Evolutionary conservation across 169 alveolate genomes (phyloP).

Genomic region (Plasmodium fragile): DNA sequence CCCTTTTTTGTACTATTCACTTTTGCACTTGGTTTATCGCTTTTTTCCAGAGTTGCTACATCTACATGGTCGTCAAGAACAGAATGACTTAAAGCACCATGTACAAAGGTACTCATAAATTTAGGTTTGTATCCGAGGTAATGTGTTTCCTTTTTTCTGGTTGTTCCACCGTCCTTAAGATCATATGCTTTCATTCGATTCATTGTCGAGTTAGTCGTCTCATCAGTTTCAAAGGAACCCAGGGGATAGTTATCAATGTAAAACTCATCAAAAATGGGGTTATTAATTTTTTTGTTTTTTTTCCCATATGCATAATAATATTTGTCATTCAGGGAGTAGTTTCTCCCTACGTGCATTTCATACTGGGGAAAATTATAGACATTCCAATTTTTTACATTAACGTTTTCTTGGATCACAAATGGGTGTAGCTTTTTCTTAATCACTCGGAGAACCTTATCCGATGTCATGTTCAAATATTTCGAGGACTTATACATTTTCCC

Average conservation of each 20-base stretch:
- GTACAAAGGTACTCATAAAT: background rate
- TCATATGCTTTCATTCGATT: background rate
- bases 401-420: conserved; percentile 41
- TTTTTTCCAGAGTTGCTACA: background rate
- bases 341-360: conserved; percentile 28
- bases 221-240: conserved; percentile 16
- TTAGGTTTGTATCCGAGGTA: conserved; percentile 7
- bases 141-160: conserved; percentile 1
- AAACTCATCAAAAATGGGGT: conserved; percentile 38
- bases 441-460: conserved; percentile 4
- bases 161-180: background rate
- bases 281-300: conserved; percentile 11
- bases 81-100: background rate
- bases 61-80: background rate
- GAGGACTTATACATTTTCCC: conserved; percentile 46
- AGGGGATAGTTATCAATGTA: conserved; percentile 62
- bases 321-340: conserved; percentile 18
- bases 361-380: conserved; percentile 26
- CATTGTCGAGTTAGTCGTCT: background rate
- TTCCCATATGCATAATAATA: conserved; percentile 20
- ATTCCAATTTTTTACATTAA: conserved; percentile 38
- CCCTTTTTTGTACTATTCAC: background rate
- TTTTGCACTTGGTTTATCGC: background rate
- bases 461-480: conserved; percentile 26
- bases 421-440: conserved; percentile 53